phyloP scores from a whole-genome alignment of 306 rosid genomes.

The Benincasa hispida region DNA sequence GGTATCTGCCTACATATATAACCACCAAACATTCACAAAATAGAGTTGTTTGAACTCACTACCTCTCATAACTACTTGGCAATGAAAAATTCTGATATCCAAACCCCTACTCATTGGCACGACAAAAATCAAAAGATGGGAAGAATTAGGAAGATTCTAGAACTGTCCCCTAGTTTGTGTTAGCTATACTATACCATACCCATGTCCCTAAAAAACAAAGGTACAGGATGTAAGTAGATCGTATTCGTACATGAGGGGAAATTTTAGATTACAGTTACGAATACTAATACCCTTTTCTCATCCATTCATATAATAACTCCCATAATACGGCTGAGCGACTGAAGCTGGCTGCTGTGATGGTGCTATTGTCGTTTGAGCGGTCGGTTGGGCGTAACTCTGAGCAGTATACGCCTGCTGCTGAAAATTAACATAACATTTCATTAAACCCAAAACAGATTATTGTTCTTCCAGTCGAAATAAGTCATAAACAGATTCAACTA shows the following conservation, averaged over 20 bases:
- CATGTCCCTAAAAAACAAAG: constrained; percentile 7
- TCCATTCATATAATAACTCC: constrained; percentile 48
- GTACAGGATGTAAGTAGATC: constrained; percentile 7
- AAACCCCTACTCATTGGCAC: neutral
- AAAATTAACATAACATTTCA: constrained; percentile 3
- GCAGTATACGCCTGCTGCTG: constrained; percentile 54
- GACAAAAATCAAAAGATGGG: neutral
- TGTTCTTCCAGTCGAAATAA: neutral
- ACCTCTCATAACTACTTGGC: neutral
- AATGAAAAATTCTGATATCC: constrained; percentile 1
- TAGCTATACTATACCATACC: constrained; percentile 13
- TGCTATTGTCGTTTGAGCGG: constrained; percentile 25
- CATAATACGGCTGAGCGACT: constrained; percentile 79
- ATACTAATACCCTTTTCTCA: neutral
- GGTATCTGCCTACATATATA: neutral
- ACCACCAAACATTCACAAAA: neutral
- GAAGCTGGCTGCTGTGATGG: constrained; percentile 62
- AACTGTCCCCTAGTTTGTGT: constrained; percentile 3
- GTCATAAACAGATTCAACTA: no score
- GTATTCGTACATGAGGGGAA: neutral
- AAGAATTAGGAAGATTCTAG: neutral
- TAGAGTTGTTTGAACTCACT: neutral
- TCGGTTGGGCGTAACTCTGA: constrained; percentile 62
- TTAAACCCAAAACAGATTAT: neutral
- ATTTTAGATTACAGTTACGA: neutral